Evolutionary conservation across 345 rosid species (phyloP).

Genomic region (Sonneratia alba): DNA sequence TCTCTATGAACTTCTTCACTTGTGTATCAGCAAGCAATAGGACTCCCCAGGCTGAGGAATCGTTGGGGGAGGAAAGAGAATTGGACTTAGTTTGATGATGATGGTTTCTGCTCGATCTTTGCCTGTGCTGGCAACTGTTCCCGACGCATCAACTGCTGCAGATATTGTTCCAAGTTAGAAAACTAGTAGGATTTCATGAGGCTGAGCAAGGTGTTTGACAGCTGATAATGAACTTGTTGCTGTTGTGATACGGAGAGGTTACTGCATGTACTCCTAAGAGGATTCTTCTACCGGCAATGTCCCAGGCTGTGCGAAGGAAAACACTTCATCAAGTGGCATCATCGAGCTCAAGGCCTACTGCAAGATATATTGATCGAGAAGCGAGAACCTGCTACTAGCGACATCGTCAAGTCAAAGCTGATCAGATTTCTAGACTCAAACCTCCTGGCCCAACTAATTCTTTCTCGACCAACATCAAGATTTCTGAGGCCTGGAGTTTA

Average conservation of each 20-base stretch:
- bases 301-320: slow-evolving; percentile 33
- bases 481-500: slow-evolving; percentile 37
- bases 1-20: not conserved
- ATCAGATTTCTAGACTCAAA: not conserved
- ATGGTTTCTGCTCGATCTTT: slow-evolving; percentile 39
- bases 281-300: slow-evolving; percentile 62
- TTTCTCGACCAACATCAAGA: slow-evolving; percentile 41
- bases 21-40: slow-evolving; percentile 8
- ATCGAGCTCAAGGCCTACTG: slow-evolving; percentile 29
- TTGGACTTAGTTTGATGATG: slow-evolving; percentile 33
- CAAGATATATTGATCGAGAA: slow-evolving; percentile 19
- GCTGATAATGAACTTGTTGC: not conserved
- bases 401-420: not conserved
- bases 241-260: slow-evolving; percentile 41
- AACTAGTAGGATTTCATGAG: not conserved
- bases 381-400: not conserved
- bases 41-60: slow-evolving; percentile 9
- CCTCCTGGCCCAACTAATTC: slow-evolving; percentile 19
- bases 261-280: slow-evolving; percentile 55
- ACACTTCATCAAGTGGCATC: slow-evolving; percentile 12
- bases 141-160: slow-evolving; percentile 52
- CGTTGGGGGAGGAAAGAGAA: slow-evolving; percentile 37
- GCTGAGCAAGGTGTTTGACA: too few species aligned
- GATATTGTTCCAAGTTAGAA: slow-evolving; percentile 45
- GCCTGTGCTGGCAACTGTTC: slow-evolving; percentile 36